Evolutionary conservation across 1,139 yeast genomes (phyloP).

Genomic region (Pichia sp.): DNA sequence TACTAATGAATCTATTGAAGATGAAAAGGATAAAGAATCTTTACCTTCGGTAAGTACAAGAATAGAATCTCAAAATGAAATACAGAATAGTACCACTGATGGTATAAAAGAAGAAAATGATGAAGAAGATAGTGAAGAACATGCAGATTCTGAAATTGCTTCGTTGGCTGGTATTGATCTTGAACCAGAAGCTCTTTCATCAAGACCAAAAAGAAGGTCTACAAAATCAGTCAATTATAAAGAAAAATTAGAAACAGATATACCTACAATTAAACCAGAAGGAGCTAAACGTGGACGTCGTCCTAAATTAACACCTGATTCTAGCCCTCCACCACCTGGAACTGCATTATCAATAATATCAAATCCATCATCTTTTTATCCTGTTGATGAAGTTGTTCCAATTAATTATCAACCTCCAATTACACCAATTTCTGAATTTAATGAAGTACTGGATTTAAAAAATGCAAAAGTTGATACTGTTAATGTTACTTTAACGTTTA

Average conservation of each 20-base stretch:
- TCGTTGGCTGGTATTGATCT: no score
- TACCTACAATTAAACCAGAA: constrained; percentile 6
- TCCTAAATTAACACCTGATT: constrained; percentile 8
- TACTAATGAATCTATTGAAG: not conserved
- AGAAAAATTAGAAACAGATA: constrained; percentile 29
- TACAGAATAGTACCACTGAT: not conserved
- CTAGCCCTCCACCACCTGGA: constrained; percentile 7
- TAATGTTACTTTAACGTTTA: constrained; percentile 18
- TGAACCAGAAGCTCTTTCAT: constrained; percentile 7
- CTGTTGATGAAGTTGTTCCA: constrained; percentile 30
- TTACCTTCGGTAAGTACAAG: no score
- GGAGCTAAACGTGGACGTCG: constrained; percentile 11
- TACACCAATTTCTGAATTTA: constrained; percentile 21
- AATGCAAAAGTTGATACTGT: constrained; percentile 25
- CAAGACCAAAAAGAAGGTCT: constrained; percentile 29
- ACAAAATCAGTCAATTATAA: constrained; percentile 29
- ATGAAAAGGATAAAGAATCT: not conserved
- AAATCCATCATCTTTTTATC: constrained; percentile 13
- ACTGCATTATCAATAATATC: constrained; percentile 1
- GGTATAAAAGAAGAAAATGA: not conserved
- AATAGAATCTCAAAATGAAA: no score
- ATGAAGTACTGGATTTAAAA: constrained; percentile 24
- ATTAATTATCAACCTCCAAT: constrained; percentile 31
- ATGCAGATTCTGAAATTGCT: no score
- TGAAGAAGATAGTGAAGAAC: not conserved